These are phyloP conservation scores for Odontarrhena argentea DNA, from an alignment of 345 rosid species.

Conservation along the genomic window DNA sequence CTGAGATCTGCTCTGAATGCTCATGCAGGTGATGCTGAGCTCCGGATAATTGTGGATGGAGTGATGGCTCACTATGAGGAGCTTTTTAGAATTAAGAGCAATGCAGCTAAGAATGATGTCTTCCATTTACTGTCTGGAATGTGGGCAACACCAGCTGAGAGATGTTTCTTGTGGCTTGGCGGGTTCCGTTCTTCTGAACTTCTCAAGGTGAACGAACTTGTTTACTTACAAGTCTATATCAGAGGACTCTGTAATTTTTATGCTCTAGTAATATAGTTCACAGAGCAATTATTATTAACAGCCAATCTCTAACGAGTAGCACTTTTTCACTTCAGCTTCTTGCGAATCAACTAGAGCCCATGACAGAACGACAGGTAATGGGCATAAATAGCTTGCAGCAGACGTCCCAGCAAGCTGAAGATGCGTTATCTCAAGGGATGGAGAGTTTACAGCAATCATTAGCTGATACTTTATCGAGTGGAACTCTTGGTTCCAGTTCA, in stretches of 20 bases:
- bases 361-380: constrained; percentile 78
- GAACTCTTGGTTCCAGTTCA: constrained; percentile 67
- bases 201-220: constrained; percentile 64
- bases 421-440: constrained; percentile 94
- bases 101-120: constrained; percentile 88
- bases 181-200: constrained; percentile 95
- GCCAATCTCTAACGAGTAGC: constrained; percentile 19
- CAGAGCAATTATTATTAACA: not conserved
- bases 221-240: too few species aligned
- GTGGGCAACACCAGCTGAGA: constrained; percentile 98
- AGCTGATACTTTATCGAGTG: constrained; percentile 81
- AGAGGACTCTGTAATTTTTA: too few species aligned
- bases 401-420: constrained; percentile 91
- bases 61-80: constrained; percentile 72
- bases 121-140: constrained; percentile 93
- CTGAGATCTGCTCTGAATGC: constrained; percentile 87
- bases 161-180: constrained; percentile 95
- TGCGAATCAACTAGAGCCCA: constrained; percentile 82
- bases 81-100: constrained; percentile 73
- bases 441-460: constrained; percentile 87
- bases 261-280: not conserved
- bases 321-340: constrained; percentile 61
- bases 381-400: constrained; percentile 76
- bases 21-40: constrained; percentile 90
- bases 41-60: constrained; percentile 66